Evolutionary conservation across 2,329 filamentous ascomycete species (phyloP), one percentile per base, ranked within the genome.

Genomic region (Amphichorda felina): DNA sequence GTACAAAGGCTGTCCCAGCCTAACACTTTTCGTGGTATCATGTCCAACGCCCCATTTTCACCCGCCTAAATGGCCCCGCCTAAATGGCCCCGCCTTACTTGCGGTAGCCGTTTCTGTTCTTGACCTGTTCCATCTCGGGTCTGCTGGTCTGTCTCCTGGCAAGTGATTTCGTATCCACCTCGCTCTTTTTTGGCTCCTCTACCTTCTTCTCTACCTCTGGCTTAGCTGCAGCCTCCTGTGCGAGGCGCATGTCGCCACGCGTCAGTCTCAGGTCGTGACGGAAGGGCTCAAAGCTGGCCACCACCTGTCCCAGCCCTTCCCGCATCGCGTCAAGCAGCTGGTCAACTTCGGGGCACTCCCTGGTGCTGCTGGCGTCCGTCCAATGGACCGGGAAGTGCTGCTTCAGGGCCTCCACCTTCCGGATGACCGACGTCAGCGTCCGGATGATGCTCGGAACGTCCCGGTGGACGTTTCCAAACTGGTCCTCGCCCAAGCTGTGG

Each of bases 391-490:
- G 66, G 30, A 81, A 60, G 3, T 48, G 58, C 7, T 55, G 54
- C 43, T 76, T 68, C 50, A 93, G 86, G 2, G 53, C 59, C 48
- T 94, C 80, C 4, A 94, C 61, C 44, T 75, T 75, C 37, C 63
- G 68, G 38, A 87, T 77, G 1, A 82, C 76, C 0, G 55, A 46
- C 1, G 84, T 88, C 41, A 93, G 73, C 2, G 76, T 74, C 32
- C 80, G 73, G 34, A 95, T 74, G 38, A 94, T 79, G 33, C 60
- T 61, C 1, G 82, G 75, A 2, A 96, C 76, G 43, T 91, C 83
- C 30, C 77, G 69, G 44, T 93, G 81, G n/a, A 93, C 89, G 45
- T 84, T 82, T 11, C 89, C 89, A 50, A 78, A 91, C 32, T 71
- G 70, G 53, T 96, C 89, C 55, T 96, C 88, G 4, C 65, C 63